Evolutionary conservation across 805 yeast genomes (phyloP), one percentile per base, ranked within the genome.

Genomic region (Candida ficus): DNA sequence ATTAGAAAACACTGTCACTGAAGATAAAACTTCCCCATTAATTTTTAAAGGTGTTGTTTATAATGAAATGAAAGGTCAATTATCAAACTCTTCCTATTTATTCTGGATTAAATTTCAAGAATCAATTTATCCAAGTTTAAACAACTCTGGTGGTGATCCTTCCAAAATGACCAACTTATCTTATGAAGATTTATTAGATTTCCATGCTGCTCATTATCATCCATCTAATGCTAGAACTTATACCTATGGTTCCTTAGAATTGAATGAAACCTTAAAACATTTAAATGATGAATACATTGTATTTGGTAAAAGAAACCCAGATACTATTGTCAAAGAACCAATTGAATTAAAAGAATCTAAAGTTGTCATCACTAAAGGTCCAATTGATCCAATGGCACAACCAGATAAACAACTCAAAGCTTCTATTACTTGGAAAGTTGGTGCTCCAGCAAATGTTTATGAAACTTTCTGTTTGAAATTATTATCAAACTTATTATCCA

Each of bases 61-160:
- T 60, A 93, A 93, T 58, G 99, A 93, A 64, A 93, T 93, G 99
- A 93, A 93, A 63, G 99, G 99, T 8, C 97, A 91, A 62, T 77
- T 87, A 57, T 84, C 96, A 0, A 91, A 88, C 60, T 76, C 96
- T 0, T 77, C 90, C 3, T 93, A 93, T 61, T 75, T 81, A 47
- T 89, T 73, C 58, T 91, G 90, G 77, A 86, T 82, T 54, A 77
- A 80, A 47, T 91, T 81, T 67, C 88, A 85, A 56, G 85, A 87
- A 61, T 66, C 85, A 7, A 73, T 93, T 11, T 93, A 88, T 54
- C 93, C 96, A 2, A 75, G 90, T 8, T 67, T 93, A 53, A 75
- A 88, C 56, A 88, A 88, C 63, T 83, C 96, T 2, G 99, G 97
- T 25, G 99, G 99, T 42, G 96, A 91, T 57, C 99, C 99, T 1